A percentile compares a stretch with the other conserved stretches of the same genome.
Conservation (phyloP, 1,284 basidiomycete genomes). For the Irpex sp. region DNA sequence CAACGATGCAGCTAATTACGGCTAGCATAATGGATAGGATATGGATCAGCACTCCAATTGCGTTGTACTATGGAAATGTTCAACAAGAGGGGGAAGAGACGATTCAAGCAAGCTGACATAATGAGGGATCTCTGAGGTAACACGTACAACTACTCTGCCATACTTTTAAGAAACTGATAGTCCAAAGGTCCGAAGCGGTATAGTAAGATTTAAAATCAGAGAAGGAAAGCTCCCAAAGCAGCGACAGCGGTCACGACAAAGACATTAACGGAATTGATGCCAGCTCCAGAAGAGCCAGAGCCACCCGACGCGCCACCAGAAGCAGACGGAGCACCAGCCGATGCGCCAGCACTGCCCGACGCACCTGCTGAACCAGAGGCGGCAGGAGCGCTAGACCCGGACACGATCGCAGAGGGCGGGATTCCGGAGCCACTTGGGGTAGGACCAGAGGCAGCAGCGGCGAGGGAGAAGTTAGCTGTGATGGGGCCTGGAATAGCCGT, state of each 20-base stretch:
- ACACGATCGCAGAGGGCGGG: background rate
- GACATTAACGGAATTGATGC: background rate
- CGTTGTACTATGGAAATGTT: no score
- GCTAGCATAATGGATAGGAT: no score
- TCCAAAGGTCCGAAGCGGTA: no score
- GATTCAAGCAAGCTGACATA: no score
- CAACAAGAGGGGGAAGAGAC: no score
- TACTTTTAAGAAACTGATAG: no score
- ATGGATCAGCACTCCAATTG: no score
- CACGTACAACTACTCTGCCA: no score
- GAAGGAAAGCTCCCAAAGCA: background rate
- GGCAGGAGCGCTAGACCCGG: background rate
- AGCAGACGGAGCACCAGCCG: background rate
- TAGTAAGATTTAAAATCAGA: background rate
- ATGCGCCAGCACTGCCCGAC: background rate
- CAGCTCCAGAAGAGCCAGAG: background rate
- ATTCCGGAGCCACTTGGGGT: background rate
- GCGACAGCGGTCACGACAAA: background rate
- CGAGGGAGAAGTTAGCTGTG: background rate
- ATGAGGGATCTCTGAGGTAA: no score
- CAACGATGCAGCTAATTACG: no score
- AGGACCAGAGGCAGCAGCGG: background rate
- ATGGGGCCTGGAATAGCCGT: slow-evolving; percentile 36
- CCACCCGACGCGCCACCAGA: background rate
- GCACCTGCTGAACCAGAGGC: background rate